Evolutionary conservation across 1,284 basidiomycete species (phyloP), one percentile per base, ranked within the genome.

Genomic region (Sphagnurus paluster): DNA sequence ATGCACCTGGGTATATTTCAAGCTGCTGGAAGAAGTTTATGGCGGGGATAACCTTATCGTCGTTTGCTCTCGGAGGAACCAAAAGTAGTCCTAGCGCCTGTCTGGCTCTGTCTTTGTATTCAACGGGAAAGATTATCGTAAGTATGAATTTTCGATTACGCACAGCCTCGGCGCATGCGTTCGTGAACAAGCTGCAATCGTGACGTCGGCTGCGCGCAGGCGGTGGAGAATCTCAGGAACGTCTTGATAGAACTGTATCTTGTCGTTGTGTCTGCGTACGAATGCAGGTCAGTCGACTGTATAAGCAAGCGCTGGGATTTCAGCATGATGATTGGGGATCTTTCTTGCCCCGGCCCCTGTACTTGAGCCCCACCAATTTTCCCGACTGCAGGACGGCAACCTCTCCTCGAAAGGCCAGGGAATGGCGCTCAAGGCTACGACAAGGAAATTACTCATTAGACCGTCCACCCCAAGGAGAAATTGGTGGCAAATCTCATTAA

Each of bases 1-100:
- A 55, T 55, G 25, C 52, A 80, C 87, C 86, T 7, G 90, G 90
- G 57, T 92, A 94, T 63, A 95, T 93, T 61, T 94, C 90, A 48
- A 84, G 65, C 53, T 89, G 79, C 58, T 91, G 80, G 60, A 96
- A 93, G 55, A 86, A 87, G 10, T 76, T 68, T 45, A 82, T 75
- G 0, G 90, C 87, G 7, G 65, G 54, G 24, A 69, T 65, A 8
- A 74, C 68, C 7, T 72, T 63, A n/a, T 68, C 65, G 35, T 66
- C 67, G 2, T 69, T 69, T 1, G 63, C 54, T 4, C 71, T 64
- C 0, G 73, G 71, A 1, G 83, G 81, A 1, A 94, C 66, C 14
- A 85, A 74, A 30, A 94, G 72, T 13, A 93, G 72, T 3, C 69
- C 69, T 24, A 94, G 70, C 1, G 88, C 89, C 60, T 89, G 76